Conservation (phyloP, 1,284 basidiomycete genomes). For the Tilletiopsis washingtonensis region DNA sequence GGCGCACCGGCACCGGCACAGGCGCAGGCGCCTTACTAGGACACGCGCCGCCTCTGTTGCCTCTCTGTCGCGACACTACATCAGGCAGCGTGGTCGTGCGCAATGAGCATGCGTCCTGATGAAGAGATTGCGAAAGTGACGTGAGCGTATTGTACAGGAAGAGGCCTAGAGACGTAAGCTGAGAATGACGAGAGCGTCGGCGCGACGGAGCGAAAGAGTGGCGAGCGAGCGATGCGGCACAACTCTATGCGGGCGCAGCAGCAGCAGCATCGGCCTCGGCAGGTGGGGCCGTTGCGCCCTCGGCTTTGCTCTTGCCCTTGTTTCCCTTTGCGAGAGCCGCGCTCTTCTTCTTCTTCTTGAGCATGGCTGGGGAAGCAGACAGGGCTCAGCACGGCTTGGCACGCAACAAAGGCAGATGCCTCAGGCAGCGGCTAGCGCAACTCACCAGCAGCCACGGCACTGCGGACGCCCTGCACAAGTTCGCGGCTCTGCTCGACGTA, state of each 20-base stretch:
- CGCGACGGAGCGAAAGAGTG: too few relatives aligned
- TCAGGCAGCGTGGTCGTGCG: neutral
- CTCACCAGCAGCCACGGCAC: slow-evolving; percentile 62
- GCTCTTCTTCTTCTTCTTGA: slow-evolving; percentile 22
- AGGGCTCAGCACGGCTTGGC: too few relatives aligned
- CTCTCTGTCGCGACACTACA: neutral
- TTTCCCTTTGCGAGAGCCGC: neutral
- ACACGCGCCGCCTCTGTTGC: neutral
- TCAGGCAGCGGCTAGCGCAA: too few relatives aligned
- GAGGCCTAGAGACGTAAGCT: neutral
- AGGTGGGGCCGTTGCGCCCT: neutral
- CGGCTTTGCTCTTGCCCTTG: slow-evolving; percentile 1
- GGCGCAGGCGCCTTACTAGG: neutral
- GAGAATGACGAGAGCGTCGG: neutral
- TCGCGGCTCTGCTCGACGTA: slow-evolving; percentile 87
- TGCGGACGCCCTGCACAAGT: slow-evolving; percentile 84
- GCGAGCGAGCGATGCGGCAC: too few relatives aligned
- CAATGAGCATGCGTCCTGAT: too few relatives aligned
- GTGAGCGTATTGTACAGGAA: too few relatives aligned
- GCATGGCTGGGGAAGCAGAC: slow-evolving; percentile 44
- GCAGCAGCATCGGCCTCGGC: neutral
- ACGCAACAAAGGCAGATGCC: too few relatives aligned
- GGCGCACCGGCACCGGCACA: neutral
- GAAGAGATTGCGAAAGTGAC: too few relatives aligned
- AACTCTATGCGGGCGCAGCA: too few relatives aligned